Evolutionary conservation across 139 green algal species (phyloP), one percentile per base, ranked within the genome.

Genomic region (Protoeuglena noctilucae): DNA sequence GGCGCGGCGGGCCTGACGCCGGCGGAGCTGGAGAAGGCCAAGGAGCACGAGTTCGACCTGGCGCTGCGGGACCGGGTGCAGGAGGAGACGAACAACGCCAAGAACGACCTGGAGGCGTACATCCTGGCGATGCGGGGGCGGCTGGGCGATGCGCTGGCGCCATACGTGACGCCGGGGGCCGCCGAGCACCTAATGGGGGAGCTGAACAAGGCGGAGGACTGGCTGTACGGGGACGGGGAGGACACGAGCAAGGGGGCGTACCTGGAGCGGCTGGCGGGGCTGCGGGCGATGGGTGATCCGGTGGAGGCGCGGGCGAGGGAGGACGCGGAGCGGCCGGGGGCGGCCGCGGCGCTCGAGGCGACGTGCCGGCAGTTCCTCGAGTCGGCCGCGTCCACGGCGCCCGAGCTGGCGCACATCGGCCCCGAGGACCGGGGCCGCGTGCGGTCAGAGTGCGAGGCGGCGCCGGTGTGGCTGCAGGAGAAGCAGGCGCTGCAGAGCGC

Each of bases 141-240:
- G 65, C 67, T 96, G 53, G 60, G 57, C 51, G 86, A 82, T 25
- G 24, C 34, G 1, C 65, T 83, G 27, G 56, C 63, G 1, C 40
- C 25, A 30, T 39, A 21, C 34, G 18, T 48, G 30, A 4, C 30
- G n/a, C 30, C 24, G 19, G 30, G 19, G 30, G 31, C 52, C 19
- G 6, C n/a, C n/a, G 4, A 9, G 3, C 27, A 34, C 3, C 7
- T 50, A 40, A 19, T 25, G 5, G 4, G 25, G 4, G 17, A 7
- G 23, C 27, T 54, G 77, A 22, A 62, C 55, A 29, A 78, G 71
- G 53, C 60, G 51, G 84, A 98, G 79, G 84, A 97, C 67, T 98
- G 91, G 91, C 73, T 98, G 66, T 98, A 98, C 51, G 91, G 96
- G 3, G 91, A 98, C 48, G 91, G 91, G 7, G 91, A 98, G 75